Evolutionary conservation across 2,329 filamentous ascomycete genomes (phyloP), one percentile per base, ranked within the genome.

Genomic region (Arthrobotrys conoides): DNA sequence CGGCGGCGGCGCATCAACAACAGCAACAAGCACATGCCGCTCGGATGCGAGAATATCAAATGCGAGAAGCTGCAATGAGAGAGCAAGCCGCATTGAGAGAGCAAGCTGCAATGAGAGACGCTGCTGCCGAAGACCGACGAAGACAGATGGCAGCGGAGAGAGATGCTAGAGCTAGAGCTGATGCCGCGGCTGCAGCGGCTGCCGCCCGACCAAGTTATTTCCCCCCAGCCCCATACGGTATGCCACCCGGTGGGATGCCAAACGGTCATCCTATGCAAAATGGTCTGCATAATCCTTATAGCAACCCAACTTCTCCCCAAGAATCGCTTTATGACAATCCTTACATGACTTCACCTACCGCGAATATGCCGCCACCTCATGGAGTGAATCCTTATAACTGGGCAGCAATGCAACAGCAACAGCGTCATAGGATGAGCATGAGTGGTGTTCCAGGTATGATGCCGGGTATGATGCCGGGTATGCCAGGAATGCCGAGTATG

Each of bases 11-110:
- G 18, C 27, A 30, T 30, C 27, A 30, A 80, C 61, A 70, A 80
- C 41, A 30, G 69, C 80, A 36, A 64, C 72, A 12, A 71, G 81
- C 41, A 61, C 80, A 51, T 73, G 79, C 53, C 16, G 49, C 20
- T 51, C 71, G 70, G 10, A 63, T 71, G 41, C 41, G 67, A 41
- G 67, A 71, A 33, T 46, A 27, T 5, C 65, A 68, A 27, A 67
- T 67, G 46, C 67, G 44, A 69, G 77, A 38, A 20, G 44, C 44
- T n/a, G 41, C 41, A 76, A 48, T 48, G 46, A 24, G n/a, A n/a
- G n/a, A n/a, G n/a, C n/a, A n/a, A n/a, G n/a, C n/a, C n/a, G n/a
- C n/a, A n/a, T n/a, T n/a, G n/a, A n/a, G n/a, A n/a, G n/a, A n/a
- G n/a, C n/a, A n/a, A n/a, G n/a, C n/a, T n/a, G n/a, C n/a, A 27